phyloP scores from a whole-genome alignment of 805 yeast genomes.

The Starmerella davenportii region DNA sequence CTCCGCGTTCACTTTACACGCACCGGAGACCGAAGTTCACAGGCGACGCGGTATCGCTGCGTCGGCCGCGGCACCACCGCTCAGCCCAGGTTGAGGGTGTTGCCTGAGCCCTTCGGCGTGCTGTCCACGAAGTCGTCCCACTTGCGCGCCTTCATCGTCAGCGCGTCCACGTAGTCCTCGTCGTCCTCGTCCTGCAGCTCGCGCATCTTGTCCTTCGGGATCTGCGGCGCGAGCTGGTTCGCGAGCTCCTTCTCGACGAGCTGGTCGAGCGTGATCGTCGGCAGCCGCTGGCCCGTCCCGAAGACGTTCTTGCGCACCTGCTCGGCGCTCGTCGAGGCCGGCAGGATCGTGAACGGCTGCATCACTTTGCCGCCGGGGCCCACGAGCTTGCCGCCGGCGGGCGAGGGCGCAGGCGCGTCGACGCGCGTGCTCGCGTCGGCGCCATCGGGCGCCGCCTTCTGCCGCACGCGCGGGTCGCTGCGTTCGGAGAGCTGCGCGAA shows the following conservation, averaged over 20 bases:
- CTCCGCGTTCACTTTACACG: too few relatives aligned
- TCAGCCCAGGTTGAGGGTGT: conserved; percentile 52
- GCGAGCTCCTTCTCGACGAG: conserved; percentile 69
- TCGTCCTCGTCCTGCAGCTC: conserved; percentile 41
- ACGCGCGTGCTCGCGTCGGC: conserved; percentile 1
- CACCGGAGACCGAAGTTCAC: too few relatives aligned
- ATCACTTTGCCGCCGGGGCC: conserved; percentile 52
- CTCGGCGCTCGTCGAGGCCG: conserved; percentile 23
- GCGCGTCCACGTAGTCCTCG: conserved; percentile 37
- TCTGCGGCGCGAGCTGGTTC: conserved; percentile 39
- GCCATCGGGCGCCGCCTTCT: neutral
- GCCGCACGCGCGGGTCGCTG: neutral
- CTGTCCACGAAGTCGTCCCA: conserved; percentile 93
- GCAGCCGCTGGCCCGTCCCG: conserved; percentile 84
- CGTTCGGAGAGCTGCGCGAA: conserved; percentile 1
- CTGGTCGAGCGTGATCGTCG: conserved; percentile 90
- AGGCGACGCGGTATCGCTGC: neutral
- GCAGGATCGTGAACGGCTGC: conserved; percentile 57
- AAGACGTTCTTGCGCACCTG: conserved; percentile 44
- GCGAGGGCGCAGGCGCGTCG: neutral
- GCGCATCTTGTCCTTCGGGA: neutral
- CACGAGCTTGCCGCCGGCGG: conserved; percentile 1
- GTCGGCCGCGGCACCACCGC: neutral
- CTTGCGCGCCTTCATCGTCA: conserved; percentile 56
- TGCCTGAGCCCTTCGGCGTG: conserved; percentile 78